Evolutionary conservation across 2,329 filamentous ascomycete genomes (phyloP).

Genomic region (Capronia americana): DNA sequence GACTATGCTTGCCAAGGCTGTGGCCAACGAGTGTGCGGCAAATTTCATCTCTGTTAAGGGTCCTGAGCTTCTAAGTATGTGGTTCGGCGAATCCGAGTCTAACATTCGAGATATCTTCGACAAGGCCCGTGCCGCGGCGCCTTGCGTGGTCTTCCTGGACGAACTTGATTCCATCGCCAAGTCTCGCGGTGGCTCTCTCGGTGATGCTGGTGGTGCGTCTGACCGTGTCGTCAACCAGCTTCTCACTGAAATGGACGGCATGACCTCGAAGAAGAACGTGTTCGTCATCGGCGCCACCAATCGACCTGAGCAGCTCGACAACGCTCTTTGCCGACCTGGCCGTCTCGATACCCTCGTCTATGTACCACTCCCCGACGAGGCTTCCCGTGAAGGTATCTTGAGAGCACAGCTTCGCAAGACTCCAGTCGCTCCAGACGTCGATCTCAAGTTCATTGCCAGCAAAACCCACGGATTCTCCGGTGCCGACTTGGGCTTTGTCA

Average conservation of each 20-base stretch:
- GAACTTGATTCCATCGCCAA: slow-evolving; percentile 99
- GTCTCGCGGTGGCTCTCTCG: slow-evolving; percentile 94
- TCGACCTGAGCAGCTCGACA: slow-evolving; percentile 97
- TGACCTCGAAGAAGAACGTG: slow-evolving; percentile 99
- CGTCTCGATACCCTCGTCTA: slow-evolving; percentile 99
- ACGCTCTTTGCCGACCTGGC: slow-evolving; percentile 94
- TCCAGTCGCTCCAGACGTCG: slow-evolving; percentile 83
- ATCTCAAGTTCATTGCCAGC: slow-evolving; percentile 88
- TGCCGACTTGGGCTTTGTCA: slow-evolving; percentile 99
- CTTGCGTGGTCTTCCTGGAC: slow-evolving; percentile 98
- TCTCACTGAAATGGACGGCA: slow-evolving; percentile 98
- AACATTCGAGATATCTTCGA: slow-evolving; percentile 99
- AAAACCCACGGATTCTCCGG: slow-evolving; percentile 99
- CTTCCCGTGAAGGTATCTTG: slow-evolving; percentile 86
- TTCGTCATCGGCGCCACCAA: slow-evolving; percentile 99
- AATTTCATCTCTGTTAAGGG: slow-evolving; percentile 99
- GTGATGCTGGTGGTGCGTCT: slow-evolving; percentile 95
- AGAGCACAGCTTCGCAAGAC: slow-evolving; percentile 98
- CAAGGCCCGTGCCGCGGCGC: slow-evolving; percentile 96
- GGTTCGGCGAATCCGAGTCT: slow-evolving; percentile 99
- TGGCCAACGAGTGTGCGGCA: slow-evolving; percentile 98
- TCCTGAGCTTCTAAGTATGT: slow-evolving; percentile 98
- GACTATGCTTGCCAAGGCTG: slow-evolving; percentile 98
- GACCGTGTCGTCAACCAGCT: slow-evolving; percentile 99
- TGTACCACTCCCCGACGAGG: slow-evolving; percentile 92